phyloP scores from a whole-genome alignment of 2,329 filamentous ascomycete genomes.

The Cercospora sp. region DNA sequence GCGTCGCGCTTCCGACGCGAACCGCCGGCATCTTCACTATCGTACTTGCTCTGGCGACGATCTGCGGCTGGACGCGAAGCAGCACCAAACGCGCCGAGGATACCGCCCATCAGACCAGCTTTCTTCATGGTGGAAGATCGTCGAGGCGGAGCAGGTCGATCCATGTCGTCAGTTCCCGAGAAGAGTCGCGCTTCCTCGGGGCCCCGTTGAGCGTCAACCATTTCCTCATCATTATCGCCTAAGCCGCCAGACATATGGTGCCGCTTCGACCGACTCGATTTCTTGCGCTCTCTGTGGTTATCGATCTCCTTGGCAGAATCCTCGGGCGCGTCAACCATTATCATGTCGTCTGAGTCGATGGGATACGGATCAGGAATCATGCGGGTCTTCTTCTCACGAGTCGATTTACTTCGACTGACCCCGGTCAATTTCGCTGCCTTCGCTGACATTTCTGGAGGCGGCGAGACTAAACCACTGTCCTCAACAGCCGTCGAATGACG shows the following conservation, averaged over 20 bases:
- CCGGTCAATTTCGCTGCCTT: conserved; percentile 82
- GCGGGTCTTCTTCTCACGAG: conserved; percentile 55
- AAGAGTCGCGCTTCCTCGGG: conserved; percentile 45
- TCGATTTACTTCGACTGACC: conserved; percentile 48
- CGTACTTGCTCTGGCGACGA: conserved; percentile 38
- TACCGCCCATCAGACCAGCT: conserved; percentile 61
- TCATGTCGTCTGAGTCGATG: conserved; percentile 59
- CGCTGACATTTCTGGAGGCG: conserved; percentile 69
- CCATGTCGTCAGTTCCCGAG: conserved; percentile 54
- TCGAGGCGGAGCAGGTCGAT: conserved; percentile 55
- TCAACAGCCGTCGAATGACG: conserved; percentile 60
- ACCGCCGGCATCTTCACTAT: conserved; percentile 37
- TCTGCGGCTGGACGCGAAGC: conserved; percentile 35
- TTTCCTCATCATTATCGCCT: conserved; percentile 45
- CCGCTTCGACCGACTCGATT: conserved; percentile 46
- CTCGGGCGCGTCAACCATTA: conserved; percentile 56
- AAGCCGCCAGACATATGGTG: conserved; percentile 44
- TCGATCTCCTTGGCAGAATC: conserved; percentile 42
- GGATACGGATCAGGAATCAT: conserved; percentile 60
- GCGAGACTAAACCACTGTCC: conserved; percentile 66
- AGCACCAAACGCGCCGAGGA: conserved; percentile 44
- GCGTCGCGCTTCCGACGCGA: conserved; percentile 38
- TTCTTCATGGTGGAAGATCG: conserved; percentile 62
- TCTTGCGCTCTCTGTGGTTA: conserved; percentile 35
- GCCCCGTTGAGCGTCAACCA: conserved; percentile 44